These are phyloP conservation scores for Curvularia hawaiiensis DNA, from an alignment of 2,329 filamentous ascomycete genomes.

Conservation along the genomic window DNA sequence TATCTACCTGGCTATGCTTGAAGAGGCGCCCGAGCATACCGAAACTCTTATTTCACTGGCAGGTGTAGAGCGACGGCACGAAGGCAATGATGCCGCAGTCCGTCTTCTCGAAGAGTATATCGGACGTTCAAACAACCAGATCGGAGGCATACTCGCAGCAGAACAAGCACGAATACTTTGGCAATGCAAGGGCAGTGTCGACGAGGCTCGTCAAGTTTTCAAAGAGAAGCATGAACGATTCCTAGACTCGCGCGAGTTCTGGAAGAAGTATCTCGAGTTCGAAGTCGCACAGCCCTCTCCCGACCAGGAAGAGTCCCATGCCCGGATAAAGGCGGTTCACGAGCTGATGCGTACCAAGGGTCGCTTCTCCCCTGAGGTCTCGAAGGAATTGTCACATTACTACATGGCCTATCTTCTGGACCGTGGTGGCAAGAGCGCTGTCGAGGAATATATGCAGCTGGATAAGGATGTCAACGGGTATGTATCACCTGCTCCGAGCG, in stretches of 20 bases:
- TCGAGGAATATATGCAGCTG: constrained; percentile 82
- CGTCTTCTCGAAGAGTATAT: constrained; percentile 82
- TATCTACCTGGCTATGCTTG: constrained; percentile 81
- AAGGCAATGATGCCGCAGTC: constrained; percentile 82
- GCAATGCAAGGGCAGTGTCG: constrained; percentile 81
- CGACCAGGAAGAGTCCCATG: constrained; percentile 65
- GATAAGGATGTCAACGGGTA: constrained; percentile 86
- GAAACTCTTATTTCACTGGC: constrained; percentile 89
- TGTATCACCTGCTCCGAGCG: constrained; percentile 42
- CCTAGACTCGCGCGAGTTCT: constrained; percentile 84
- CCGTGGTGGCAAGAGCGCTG: constrained; percentile 78
- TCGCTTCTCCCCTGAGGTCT: constrained; percentile 67
- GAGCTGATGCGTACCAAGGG: constrained; percentile 76
- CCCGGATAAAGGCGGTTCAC: constrained; percentile 81
- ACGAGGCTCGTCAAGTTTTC: constrained; percentile 84
- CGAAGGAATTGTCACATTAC: constrained; percentile 75
- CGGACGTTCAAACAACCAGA: constrained; percentile 72
- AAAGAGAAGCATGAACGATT: constrained; percentile 83
- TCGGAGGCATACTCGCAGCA: constrained; percentile 84
- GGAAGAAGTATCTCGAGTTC: constrained; percentile 86
- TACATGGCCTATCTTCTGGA: constrained; percentile 88
- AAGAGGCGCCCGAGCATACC: constrained; percentile 77
- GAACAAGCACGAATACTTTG: constrained; percentile 88
- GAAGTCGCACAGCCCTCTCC: constrained; percentile 82
- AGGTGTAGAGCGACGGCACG: constrained; percentile 82